phyloP scores from a whole-genome alignment of 2,329 filamentous ascomycete species.

The Spiromastix sp. region DNA sequence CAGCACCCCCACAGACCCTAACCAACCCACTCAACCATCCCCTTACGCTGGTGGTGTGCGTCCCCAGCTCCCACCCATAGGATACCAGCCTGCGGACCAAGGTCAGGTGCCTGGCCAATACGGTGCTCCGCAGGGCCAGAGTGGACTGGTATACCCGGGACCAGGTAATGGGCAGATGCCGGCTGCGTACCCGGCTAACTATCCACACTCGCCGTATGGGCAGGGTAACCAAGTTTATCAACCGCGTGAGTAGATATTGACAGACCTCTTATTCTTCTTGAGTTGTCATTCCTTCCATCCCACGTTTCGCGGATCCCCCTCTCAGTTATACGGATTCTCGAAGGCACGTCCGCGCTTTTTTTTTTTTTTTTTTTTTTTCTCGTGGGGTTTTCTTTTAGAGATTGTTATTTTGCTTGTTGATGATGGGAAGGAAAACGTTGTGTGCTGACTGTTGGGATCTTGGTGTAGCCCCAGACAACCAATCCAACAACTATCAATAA shows the following conservation, averaged over 20 bases:
- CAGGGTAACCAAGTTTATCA: constrained; percentile 41
- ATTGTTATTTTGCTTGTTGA: background rate
- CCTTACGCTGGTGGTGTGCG: constrained; percentile 42
- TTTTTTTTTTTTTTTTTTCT: constrained; percentile 5
- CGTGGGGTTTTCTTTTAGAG: too few relatives aligned
- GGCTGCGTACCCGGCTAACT: constrained; percentile 33
- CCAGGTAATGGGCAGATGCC: constrained; percentile 38
- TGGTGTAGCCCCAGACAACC: constrained; percentile 17
- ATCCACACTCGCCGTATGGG: constrained; percentile 40
- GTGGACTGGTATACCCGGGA: constrained; percentile 37
- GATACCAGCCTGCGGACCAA: constrained; percentile 54
- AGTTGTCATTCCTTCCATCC: background rate
- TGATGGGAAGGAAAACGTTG: constrained; percentile 2
- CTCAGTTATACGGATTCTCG: too few relatives aligned
- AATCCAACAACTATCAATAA: constrained; percentile 20
- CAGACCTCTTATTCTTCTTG: too few relatives aligned
- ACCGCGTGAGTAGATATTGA: constrained; percentile 33
- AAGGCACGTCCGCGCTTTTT: constrained; percentile 13
- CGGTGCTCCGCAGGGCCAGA: constrained; percentile 43
- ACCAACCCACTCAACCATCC: constrained; percentile 25
- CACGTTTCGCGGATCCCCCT: too few relatives aligned
- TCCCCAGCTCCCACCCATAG: constrained; percentile 64
- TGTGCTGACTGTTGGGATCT: background rate
- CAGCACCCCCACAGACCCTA: constrained; percentile 39
- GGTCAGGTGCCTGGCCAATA: constrained; percentile 51